Evolutionary conservation across 2,329 filamentous ascomycete species (phyloP), one percentile per base, ranked within the genome.

Genomic region (Hymenoscyphus fraxineus): DNA sequence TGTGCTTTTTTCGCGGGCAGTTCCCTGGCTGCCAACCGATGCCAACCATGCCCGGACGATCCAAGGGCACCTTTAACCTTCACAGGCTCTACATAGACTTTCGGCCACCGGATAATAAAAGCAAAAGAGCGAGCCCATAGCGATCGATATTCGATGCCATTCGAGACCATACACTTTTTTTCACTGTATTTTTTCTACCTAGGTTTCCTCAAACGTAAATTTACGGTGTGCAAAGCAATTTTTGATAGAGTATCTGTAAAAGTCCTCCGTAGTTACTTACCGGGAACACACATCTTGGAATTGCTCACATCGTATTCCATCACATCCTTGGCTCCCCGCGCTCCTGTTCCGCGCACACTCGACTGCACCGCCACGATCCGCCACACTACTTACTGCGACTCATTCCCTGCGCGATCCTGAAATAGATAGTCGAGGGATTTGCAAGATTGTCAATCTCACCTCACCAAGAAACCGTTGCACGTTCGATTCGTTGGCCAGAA

Each of bases 371-470:
- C 44, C 41, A 47, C 41, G 22, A 44, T n/a, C 19, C 41, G 41
- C 41, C n/a, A 47, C 19, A n/a, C 6, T 47, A 7, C 15, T n/a
- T 4, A 5, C 13, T 47, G 15, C 41, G 19, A 16, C 41, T 47
- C 41, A n/a, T 47, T n/a, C 16, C n/a, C 32, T 35, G 19, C 9
- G 5, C 32, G 38, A 35, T 57, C 51, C 54, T 61, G 55, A 61
- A 58, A 63, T 64, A 61, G 64, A 51, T 22, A 63, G 39, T n/a
- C 61, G 64, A 65, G 64, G 63, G 27, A 56, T 54, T 44, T 51
- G 59, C 59, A 32, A 58, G 19, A 39, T 39, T 58, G 39, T 60
- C 57, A 64, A 47, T 32, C 54, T 57, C 41, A 32, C 44, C 55
- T 16, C 9, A 35, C 56, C 19, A 19, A 19, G 16, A 39, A 39